Conservation (phyloP, 106 monocot species). For the Ottelia alismoides region DNA sequence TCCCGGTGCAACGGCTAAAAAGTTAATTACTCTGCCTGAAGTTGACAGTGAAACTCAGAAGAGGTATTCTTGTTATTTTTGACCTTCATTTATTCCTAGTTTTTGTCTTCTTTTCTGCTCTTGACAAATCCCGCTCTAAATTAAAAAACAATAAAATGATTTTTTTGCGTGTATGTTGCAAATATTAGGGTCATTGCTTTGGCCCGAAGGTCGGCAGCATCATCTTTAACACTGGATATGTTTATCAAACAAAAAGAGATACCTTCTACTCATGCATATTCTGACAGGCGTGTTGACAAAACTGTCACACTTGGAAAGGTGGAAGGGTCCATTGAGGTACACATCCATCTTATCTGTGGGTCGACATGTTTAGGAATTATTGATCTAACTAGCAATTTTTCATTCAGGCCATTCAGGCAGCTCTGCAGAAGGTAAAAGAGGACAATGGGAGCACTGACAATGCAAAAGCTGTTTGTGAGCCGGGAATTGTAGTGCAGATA, state of each 20-base stretch:
- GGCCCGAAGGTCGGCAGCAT: conserved; percentile 25
- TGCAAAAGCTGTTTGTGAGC: conserved; percentile 88
- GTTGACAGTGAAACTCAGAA: conserved; percentile 19
- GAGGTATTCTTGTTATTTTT: too few relatives aligned
- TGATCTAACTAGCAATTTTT: neutral
- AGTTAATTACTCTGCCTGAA: conserved; percentile 3
- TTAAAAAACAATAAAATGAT: too few relatives aligned
- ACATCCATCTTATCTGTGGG: neutral
- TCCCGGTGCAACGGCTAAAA: too few relatives aligned
- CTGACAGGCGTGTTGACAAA: conserved; percentile 35
- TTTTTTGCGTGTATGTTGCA: too few relatives aligned
- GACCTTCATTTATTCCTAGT: too few relatives aligned
- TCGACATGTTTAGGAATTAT: neutral
- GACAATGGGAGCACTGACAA: conserved; percentile 40
- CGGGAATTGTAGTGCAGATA: conserved; percentile 56
- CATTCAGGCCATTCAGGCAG: conserved; percentile 54
- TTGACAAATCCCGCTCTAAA: too few relatives aligned
- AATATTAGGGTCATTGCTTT: conserved; percentile 20
- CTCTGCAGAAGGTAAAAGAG: conserved; percentile 47
- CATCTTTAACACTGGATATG: conserved; percentile 30
- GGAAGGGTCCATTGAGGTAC: conserved; percentile 67
- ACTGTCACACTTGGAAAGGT: conserved; percentile 52
- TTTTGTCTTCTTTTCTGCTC: too few relatives aligned
- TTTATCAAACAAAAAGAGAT: conserved; percentile 23
- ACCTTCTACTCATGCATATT: conserved; percentile 40